Conservation (phyloP, 2,329 filamentous ascomycete species). For the Cordyceps cicadae region DNA sequence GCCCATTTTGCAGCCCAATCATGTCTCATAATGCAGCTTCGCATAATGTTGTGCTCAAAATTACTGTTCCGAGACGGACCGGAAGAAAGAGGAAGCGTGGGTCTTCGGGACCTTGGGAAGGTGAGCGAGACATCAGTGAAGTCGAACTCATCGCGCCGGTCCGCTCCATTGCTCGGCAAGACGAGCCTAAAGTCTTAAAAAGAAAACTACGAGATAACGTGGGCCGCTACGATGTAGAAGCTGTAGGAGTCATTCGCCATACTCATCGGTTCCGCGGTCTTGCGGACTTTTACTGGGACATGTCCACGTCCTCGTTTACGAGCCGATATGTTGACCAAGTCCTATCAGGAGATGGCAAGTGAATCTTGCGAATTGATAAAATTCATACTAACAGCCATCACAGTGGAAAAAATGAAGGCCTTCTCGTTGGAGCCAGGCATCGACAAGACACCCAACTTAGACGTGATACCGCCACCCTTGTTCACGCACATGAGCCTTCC, state of each 20-base stretch:
- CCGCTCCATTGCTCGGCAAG: constrained; percentile 37
- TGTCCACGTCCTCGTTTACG: constrained; percentile 60
- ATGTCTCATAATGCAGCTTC: constrained; percentile 67
- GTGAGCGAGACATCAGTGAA: constrained; percentile 29
- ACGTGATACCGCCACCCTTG: constrained; percentile 72
- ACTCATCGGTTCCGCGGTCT: constrained; percentile 84
- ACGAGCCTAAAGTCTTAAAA: constrained; percentile 48
- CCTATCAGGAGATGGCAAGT: constrained; percentile 59
- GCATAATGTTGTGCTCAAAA: constrained; percentile 77
- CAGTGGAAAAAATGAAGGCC: constrained; percentile 44
- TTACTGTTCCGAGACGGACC: constrained; percentile 79
- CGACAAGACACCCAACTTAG: constrained; percentile 50
- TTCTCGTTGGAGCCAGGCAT: constrained; percentile 61
- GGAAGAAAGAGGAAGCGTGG: constrained; percentile 79
- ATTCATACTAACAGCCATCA: constrained; percentile 13
- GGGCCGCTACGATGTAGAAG: constrained; percentile 57
- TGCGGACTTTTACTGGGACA: constrained; percentile 79
- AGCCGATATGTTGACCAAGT: constrained; percentile 62
- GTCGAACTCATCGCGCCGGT: constrained; percentile 21
- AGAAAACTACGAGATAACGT: constrained; percentile 63
- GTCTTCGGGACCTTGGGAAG: constrained; percentile 56
- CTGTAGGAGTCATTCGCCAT: constrained; percentile 64
- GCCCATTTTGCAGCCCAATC: constrained; percentile 69
- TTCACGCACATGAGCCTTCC: constrained; percentile 67
- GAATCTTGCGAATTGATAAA: neutral